Conservation (phyloP, 1,284 basidiomycete genomes). For the Boletellus deceptivus region DNA sequence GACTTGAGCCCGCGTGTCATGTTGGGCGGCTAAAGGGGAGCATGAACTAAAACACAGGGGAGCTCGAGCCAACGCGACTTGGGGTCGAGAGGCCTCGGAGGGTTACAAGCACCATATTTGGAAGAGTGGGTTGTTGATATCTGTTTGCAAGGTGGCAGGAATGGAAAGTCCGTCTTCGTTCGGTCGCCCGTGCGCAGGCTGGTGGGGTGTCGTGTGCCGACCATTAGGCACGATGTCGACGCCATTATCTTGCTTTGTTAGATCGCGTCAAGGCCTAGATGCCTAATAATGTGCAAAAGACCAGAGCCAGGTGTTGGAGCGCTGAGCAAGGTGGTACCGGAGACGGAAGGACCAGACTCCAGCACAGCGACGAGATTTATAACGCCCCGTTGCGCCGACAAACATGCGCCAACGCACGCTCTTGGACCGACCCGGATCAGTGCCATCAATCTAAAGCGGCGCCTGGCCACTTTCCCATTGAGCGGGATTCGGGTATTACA, state of each 20-base stretch:
- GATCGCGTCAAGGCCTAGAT: too few species aligned
- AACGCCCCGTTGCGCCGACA: not conserved
- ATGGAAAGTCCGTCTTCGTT: constrained; percentile 12
- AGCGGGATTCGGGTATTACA: too few species aligned
- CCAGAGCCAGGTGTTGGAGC: too few species aligned
- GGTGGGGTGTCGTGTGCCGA: too few species aligned
- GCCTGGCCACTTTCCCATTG: not conserved
- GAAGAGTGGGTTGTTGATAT: constrained; percentile 12
- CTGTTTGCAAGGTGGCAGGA: constrained; percentile 15
- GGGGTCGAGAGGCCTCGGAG: not conserved
- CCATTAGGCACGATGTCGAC: too few species aligned
- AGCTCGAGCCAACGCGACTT: constrained; percentile 6
- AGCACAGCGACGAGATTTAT: not conserved
- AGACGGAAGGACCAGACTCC: too few species aligned
- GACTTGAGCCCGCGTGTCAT: constrained; percentile 40
- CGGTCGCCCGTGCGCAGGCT: too few species aligned
- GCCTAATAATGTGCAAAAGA: too few species aligned
- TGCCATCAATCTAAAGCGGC: not conserved
- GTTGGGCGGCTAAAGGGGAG: not conserved
- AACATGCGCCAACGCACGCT: not conserved
- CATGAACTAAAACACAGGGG: constrained; percentile 21
- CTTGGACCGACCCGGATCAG: not conserved
- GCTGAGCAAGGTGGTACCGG: too few species aligned
- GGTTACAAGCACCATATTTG: constrained; percentile 16
- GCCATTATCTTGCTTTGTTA: too few species aligned